Conservation (phyloP, 768 basidiomycete genomes). For the Leccinum longicurvipes region DNA sequence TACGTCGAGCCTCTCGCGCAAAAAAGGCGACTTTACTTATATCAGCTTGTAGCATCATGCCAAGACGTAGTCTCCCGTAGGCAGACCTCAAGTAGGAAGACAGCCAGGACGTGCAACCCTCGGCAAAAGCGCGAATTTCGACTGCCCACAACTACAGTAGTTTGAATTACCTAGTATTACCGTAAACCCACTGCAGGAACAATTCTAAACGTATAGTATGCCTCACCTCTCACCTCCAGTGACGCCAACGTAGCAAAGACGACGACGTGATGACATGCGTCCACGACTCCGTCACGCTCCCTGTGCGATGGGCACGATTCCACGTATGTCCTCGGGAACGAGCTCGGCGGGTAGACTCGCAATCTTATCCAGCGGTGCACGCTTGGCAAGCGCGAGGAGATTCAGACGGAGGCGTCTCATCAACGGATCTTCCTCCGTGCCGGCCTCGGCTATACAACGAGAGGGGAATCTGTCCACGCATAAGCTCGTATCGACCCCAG, state of each 20-base stretch:
- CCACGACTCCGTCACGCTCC: not conserved
- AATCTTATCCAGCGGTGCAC: conserved; percentile 72
- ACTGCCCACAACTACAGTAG: not conserved
- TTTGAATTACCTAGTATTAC: conserved; percentile 10
- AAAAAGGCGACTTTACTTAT: too few relatives aligned
- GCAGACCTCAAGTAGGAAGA: too few relatives aligned
- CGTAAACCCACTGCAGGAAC: conserved; percentile 10
- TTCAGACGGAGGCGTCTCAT: conserved; percentile 65
- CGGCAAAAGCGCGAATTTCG: too few relatives aligned
- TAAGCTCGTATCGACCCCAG: not conserved
- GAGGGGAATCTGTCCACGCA: not conserved
- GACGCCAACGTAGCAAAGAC: not conserved
- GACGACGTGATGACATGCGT: not conserved
- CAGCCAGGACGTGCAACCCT: too few relatives aligned
- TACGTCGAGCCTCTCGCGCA: too few relatives aligned
- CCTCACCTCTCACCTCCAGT: not conserved
- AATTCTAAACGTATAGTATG: not conserved
- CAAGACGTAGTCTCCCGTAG: too few relatives aligned
- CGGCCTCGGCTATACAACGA: not conserved
- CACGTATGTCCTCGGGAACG: conserved; percentile 62
- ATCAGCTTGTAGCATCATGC: too few relatives aligned
- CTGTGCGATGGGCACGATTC: conserved; percentile 53
- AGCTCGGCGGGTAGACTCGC: conserved; percentile 60
- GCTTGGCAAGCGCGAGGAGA: conserved; percentile 71
- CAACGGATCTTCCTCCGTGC: conserved; percentile 43